Conservation (phyloP, 495 filamentous ascomycete genomes). For the Pyronema domesticum region DNA sequence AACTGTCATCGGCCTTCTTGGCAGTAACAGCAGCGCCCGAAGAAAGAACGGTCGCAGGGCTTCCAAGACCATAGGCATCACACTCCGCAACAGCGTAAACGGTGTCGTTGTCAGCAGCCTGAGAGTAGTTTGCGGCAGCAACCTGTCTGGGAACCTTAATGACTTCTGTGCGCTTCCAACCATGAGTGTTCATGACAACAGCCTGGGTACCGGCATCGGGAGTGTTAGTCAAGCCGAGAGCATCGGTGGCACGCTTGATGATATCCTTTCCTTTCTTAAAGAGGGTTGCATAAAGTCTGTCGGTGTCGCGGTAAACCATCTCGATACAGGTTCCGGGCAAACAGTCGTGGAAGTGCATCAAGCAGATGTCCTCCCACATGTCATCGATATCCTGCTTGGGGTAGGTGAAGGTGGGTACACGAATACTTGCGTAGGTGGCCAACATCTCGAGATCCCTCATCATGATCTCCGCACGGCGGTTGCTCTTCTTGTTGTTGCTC, state of each 20-base stretch:
- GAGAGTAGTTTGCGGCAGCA: slow-evolving; percentile 15
- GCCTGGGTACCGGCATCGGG: slow-evolving; percentile 27
- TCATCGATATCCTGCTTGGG: slow-evolving; percentile 79
- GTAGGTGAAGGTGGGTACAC: slow-evolving; percentile 54
- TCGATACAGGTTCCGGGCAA: slow-evolving; percentile 88
- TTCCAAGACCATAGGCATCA: slow-evolving; percentile 9
- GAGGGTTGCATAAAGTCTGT: slow-evolving; percentile 66
- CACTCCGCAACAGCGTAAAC: slow-evolving; percentile 35
- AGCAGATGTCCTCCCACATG: slow-evolving; percentile 64
- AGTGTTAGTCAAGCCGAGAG: slow-evolving; percentile 40
- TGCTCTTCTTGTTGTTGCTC: slow-evolving; percentile 89
- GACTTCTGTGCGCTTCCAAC: slow-evolving; percentile 61
- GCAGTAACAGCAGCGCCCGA: neutral
- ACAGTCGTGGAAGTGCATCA: slow-evolving; percentile 82
- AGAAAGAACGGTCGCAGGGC: neutral
- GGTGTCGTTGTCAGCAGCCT: slow-evolving; percentile 7
- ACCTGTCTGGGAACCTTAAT: slow-evolving; percentile 37
- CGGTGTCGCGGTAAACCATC: slow-evolving; percentile 91
- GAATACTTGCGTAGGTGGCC: slow-evolving; percentile 69
- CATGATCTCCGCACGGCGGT: slow-evolving; percentile 66
- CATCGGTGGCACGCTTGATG: slow-evolving; percentile 48
- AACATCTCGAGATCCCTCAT: slow-evolving; percentile 74
- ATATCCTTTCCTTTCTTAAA: slow-evolving; percentile 57
- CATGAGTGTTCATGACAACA: slow-evolving; percentile 59
- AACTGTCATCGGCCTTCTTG: neutral